Evolutionary conservation across 2,329 filamentous ascomycete genomes (phyloP).

Genomic region (Colletotrichum spinosum): DNA sequence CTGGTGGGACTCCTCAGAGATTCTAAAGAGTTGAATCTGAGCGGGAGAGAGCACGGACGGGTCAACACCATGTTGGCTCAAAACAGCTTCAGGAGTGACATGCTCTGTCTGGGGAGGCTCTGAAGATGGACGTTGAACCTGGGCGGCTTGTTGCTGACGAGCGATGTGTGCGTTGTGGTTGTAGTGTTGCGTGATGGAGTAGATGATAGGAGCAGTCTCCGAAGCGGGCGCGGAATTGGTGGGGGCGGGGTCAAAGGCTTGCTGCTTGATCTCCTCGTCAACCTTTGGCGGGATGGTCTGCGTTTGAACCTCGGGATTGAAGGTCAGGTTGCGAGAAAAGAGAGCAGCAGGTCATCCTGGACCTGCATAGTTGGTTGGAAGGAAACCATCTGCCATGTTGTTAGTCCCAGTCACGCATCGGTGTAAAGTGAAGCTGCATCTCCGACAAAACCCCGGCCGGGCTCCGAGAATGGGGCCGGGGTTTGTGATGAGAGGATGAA

Average conservation of each 20-base stretch:
- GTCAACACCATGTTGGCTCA: conserved; percentile 77
- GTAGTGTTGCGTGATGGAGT: conserved; percentile 85
- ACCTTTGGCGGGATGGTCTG: conserved; percentile 45
- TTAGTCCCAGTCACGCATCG: conserved; percentile 8
- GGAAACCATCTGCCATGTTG: conserved; percentile 51
- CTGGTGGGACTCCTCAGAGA: conserved; percentile 78
- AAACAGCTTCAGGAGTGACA: conserved; percentile 66
- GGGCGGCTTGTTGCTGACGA: conserved; percentile 51
- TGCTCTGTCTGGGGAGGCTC: conserved; percentile 62
- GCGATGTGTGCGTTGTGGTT: conserved; percentile 80
- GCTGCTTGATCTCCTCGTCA: conserved; percentile 47
- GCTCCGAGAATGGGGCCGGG: conserved; percentile 11
- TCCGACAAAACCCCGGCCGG: conserved; percentile 33
- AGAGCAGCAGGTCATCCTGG: conserved; percentile 87
- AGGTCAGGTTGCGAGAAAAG: conserved; percentile 80
- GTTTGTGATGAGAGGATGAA: background rate
- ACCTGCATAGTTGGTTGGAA: conserved; percentile 65
- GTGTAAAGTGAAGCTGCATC: background rate
- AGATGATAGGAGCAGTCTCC: conserved; percentile 66
- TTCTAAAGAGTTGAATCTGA: conserved; percentile 83
- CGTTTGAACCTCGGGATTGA: conserved; percentile 58
- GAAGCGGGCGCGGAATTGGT: conserved; percentile 45
- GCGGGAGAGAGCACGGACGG: conserved; percentile 75
- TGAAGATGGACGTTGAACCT: conserved; percentile 59
- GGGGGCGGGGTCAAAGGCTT: conserved; percentile 36